A percentile compares a stretch with the other conserved stretches of the same genome.
phyloP scores from a whole-genome alignment of 345 rosid species.

The Boechera retrofracta region DNA sequence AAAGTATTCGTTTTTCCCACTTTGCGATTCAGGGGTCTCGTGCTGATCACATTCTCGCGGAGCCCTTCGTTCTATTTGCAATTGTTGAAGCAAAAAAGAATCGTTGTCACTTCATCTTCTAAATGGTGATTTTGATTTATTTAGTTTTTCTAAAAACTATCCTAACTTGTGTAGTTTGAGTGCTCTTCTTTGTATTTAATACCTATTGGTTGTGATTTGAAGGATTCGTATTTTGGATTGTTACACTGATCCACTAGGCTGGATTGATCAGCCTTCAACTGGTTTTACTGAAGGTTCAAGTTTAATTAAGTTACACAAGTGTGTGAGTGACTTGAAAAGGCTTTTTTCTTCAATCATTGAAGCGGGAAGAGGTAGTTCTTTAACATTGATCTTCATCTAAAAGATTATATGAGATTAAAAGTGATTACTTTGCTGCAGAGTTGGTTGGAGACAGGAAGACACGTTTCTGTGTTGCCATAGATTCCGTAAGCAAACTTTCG shows the following conservation, averaged over 20 bases:
- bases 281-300: conserved; percentile 45
- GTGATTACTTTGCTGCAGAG: conserved; percentile 51
- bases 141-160: not conserved
- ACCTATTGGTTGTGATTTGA: conserved; percentile 17
- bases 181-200: not conserved
- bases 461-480: conserved; percentile 77
- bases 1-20: not conserved
- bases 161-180: not conserved
- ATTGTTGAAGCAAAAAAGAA: conserved; percentile 59
- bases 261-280: conserved; percentile 56
- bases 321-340: conserved; percentile 67
- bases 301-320: conserved; percentile 45
- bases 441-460: conserved; percentile 65
- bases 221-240: conserved; percentile 91
- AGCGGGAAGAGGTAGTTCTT: conserved; percentile 65
- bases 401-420: not conserved
- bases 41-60: conserved; percentile 64
- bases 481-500: conserved; percentile 59
- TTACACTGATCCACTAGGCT: conserved; percentile 83
- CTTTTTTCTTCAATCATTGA: conserved; percentile 65
- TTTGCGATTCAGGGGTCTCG: conserved; percentile 58
- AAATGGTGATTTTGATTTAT: conserved; percentile 55
- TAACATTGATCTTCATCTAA: conserved; percentile 2
- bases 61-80: conserved; percentile 74
- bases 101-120: conserved; percentile 51